Evolutionary conservation across 1,284 basidiomycete species (phyloP).

Genomic region (Veloboletus limbatus): DNA sequence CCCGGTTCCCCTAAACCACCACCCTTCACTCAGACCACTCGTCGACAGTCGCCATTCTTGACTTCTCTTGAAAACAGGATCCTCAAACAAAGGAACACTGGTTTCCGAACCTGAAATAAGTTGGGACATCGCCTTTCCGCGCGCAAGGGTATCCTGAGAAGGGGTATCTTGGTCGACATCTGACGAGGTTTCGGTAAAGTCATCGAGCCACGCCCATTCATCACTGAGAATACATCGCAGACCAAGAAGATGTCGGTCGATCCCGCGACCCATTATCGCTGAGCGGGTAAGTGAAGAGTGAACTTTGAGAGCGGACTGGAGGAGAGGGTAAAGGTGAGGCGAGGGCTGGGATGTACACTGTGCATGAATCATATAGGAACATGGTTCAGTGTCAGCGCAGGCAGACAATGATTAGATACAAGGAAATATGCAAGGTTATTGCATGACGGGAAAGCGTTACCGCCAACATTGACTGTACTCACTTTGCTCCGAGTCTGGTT

Average conservation of each 20-base stretch:
- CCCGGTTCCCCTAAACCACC: constrained; percentile 89
- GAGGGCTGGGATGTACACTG: constrained; percentile 15
- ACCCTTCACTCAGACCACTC: constrained; percentile 85
- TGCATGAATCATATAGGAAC: no score
- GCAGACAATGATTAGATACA: no score
- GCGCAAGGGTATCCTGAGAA: constrained; percentile 26
- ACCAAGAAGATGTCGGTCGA: constrained; percentile 91
- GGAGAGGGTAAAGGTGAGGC: constrained; percentile 21
- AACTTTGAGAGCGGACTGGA: constrained; percentile 68
- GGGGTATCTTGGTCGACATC: constrained; percentile 4
- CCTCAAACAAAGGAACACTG: constrained; percentile 61
- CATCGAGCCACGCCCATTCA: constrained; percentile 34
- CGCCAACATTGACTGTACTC: constrained; percentile 6
- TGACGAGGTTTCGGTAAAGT: constrained; percentile 1
- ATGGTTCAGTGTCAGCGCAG: no score
- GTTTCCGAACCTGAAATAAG: constrained; percentile 23
- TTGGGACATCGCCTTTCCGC: constrained; percentile 6
- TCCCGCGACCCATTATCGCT: constrained; percentile 81
- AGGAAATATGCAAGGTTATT: no score
- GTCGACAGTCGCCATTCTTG: constrained; percentile 92
- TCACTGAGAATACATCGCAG: constrained; percentile 64
- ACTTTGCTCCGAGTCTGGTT: constrained; percentile 10
- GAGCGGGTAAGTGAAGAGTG: constrained; percentile 79
- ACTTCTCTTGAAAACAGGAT: constrained; percentile 75
- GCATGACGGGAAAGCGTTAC: neutral